Evolutionary conservation across 441 rosid genomes (phyloP).

Genomic region (Arabidopsis hybrid): DNA sequence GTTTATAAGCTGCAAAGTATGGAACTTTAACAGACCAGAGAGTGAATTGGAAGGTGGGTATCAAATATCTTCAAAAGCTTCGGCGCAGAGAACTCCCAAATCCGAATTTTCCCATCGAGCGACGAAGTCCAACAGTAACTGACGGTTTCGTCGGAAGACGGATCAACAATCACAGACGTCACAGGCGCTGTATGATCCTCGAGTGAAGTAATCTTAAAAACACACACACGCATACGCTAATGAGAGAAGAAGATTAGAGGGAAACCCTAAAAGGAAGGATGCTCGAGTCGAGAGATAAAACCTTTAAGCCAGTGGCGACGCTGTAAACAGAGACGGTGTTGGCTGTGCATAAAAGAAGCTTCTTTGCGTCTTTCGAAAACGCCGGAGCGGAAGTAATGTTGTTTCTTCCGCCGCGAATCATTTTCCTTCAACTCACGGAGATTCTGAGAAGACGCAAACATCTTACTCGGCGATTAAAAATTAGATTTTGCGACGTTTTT

Average conservation of each 20-base stretch:
- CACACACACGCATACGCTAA: not conserved
- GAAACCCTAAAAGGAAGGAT: conserved; percentile 14
- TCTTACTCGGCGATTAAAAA: conserved; percentile 10
- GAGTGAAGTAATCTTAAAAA: conserved; percentile 56
- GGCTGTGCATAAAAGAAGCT: conserved; percentile 78
- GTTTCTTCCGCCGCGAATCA: conserved; percentile 83
- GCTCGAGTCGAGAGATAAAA: not conserved
- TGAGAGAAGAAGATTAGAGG: not conserved
- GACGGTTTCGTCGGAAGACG: conserved; percentile 47
- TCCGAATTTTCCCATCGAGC: conserved; percentile 76
- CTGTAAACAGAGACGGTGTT: conserved; percentile 73
- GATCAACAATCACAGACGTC: conserved; percentile 71
- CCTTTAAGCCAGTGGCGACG: conserved; percentile 77
- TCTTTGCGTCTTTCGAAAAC: conserved; percentile 87
- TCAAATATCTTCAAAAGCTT: conserved; percentile 64
- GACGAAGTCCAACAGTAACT: conserved; percentile 87
- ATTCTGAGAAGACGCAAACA: conserved; percentile 3
- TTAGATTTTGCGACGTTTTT: not conserved
- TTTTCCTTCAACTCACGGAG: conserved; percentile 35
- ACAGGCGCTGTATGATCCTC: conserved; percentile 80
- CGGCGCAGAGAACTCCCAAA: conserved; percentile 81
- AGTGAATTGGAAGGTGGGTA: conserved; percentile 59
- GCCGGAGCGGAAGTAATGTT: conserved; percentile 70
- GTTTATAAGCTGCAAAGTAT: not conserved
- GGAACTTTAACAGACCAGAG: conserved; percentile 57